phyloP scores from a whole-genome alignment of 2,329 filamentous ascomycete species.

The Aureobasidium sp. region DNA sequence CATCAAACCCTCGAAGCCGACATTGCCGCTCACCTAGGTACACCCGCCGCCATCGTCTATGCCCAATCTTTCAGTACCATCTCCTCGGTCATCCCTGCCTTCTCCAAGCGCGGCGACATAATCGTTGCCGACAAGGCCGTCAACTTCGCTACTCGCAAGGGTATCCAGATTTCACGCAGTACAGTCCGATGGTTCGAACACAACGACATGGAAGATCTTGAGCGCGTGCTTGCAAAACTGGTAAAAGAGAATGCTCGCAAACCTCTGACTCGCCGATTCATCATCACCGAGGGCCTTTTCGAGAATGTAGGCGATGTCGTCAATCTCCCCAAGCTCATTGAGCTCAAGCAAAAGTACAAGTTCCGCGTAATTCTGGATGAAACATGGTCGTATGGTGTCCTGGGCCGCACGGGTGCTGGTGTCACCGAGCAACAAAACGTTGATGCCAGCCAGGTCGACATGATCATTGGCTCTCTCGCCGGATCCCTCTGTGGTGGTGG shows the following conservation, averaged over 20 bases:
- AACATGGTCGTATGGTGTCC: conserved; percentile 92
- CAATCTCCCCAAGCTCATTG: conserved; percentile 81
- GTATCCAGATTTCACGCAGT: conserved; percentile 85
- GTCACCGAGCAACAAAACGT: conserved; percentile 96
- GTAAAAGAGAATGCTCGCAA: conserved; percentile 82
- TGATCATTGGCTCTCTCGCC: conserved; percentile 90
- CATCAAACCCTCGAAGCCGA: conserved; percentile 96
- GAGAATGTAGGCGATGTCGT: conserved; percentile 82
- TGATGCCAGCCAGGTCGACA: conserved; percentile 86
- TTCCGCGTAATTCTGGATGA: conserved; percentile 97
- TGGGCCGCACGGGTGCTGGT: conserved; percentile 84
- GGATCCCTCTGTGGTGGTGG: conserved; percentile 87
- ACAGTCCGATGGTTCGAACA: conserved; percentile 92
- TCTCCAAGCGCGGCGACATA: conserved; percentile 94
- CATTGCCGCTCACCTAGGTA: conserved; percentile 82
- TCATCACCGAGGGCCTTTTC: conserved; percentile 91
- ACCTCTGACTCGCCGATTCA: conserved; percentile 84
- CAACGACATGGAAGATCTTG: conserved; percentile 90
- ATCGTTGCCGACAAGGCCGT: conserved; percentile 92
- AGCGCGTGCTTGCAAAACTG: conserved; percentile 75
- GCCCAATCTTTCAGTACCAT: conserved; percentile 95
- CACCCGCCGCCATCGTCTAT: conserved; percentile 86
- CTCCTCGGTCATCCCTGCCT: conserved; percentile 91
- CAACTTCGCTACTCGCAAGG: conserved; percentile 91
- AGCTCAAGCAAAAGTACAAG: conserved; percentile 93